These are phyloP conservation scores for Trypanosoma cruzi DNA, from an alignment of 208 protist genomes.

Conservation along the genomic window DNA sequence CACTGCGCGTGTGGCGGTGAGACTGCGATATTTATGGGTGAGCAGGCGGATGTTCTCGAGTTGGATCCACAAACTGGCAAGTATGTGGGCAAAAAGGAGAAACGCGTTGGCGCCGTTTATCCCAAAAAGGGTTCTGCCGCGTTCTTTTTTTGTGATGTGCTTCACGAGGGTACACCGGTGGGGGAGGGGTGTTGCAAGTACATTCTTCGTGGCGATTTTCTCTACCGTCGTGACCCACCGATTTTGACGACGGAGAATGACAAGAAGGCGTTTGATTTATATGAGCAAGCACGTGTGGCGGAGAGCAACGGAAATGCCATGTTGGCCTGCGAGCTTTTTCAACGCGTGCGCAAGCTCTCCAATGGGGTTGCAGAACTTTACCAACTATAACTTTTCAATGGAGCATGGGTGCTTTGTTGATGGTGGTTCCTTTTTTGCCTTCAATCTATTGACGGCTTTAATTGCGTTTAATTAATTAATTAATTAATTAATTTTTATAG, in stretches of 20 bases:
- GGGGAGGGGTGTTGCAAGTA: conserved; percentile 66
- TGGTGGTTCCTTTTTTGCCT: neutral
- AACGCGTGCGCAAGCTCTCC: conserved; percentile 68
- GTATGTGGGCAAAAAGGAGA: conserved; percentile 46
- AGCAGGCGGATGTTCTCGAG: conserved; percentile 73
- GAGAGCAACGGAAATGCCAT: conserved; percentile 77
- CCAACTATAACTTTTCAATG: conserved; percentile 51
- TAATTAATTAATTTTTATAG: too few relatives aligned
- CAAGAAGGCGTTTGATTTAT: conserved; percentile 67
- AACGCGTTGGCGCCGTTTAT: conserved; percentile 53
- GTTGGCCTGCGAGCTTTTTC: conserved; percentile 75
- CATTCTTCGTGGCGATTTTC: conserved; percentile 84
- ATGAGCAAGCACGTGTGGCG: conserved; percentile 69
- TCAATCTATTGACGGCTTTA: neutral
- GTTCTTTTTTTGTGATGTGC: conserved; percentile 87
- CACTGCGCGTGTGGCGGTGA: conserved; percentile 75
- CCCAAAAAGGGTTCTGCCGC: conserved; percentile 74
- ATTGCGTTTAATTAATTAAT: too few relatives aligned
- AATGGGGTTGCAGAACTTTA: conserved; percentile 79
- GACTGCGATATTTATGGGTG: conserved; percentile 73
- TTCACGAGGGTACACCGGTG: conserved; percentile 87
- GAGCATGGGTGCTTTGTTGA: neutral
- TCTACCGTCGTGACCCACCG: conserved; percentile 75
- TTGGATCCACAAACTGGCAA: conserved; percentile 51
- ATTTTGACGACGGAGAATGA: conserved; percentile 71